Evolutionary conservation across 2,329 filamentous ascomycete genomes (phyloP).

Genomic region (Myriosclerotinia scirpicola): DNA sequence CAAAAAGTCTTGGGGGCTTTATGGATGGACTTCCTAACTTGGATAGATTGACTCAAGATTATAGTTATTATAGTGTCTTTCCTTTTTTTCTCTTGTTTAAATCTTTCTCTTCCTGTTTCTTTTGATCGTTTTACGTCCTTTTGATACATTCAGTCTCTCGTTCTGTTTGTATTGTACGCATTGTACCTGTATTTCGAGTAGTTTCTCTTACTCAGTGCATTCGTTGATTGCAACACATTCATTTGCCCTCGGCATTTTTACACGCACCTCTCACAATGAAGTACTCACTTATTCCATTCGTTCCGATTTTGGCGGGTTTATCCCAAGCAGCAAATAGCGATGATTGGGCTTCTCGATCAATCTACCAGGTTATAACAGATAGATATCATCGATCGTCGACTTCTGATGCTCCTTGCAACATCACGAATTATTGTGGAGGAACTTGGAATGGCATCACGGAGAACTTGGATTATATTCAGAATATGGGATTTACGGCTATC

Average conservation of each 20-base stretch:
- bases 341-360: conserved; percentile 19
- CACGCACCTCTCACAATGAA: conserved; percentile 11
- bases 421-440: conserved; percentile 49
- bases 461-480: conserved; percentile 46
- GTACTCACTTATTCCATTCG: conserved; percentile 16
- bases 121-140: no score
- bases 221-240: conserved; percentile 2
- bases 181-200: not conserved
- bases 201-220: conserved; percentile 8
- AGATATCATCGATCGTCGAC: conserved; percentile 46
- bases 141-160: conserved; percentile 9
- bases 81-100: not conserved
- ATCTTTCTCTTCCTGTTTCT: not conserved
- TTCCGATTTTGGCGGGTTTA: conserved; percentile 9
- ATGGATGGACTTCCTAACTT: not conserved
- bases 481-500: conserved; percentile 31
- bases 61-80: not conserved
- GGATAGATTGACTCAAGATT: not conserved
- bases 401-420: conserved; percentile 31
- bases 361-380: conserved; percentile 32
- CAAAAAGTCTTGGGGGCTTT: not conserved
- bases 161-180: conserved; percentile 11
- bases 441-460: conserved; percentile 46
- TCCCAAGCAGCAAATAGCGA: conserved; percentile 18
- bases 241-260: not conserved